A percentile compares a stretch with the other conserved stretches of the same genome.
phyloP scores from a whole-genome alignment of 2,329 filamentous ascomycete genomes.

The Curvularia hawaiiensis region DNA sequence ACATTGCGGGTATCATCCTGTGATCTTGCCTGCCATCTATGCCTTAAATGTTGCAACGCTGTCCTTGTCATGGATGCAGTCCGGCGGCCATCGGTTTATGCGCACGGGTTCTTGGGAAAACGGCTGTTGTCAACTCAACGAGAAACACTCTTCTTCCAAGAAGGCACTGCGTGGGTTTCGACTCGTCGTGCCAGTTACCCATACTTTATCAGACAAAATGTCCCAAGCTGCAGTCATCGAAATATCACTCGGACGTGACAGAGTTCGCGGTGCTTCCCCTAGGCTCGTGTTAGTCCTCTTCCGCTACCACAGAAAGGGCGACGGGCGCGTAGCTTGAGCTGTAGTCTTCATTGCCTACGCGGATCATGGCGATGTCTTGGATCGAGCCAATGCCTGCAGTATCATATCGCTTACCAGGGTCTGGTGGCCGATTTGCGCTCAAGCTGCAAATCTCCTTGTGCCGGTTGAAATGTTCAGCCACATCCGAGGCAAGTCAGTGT shows the following conservation, averaged over 20 bases:
- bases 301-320: neutral
- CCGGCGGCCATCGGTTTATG: neutral
- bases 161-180: neutral
- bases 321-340: neutral
- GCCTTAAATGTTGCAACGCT: neutral
- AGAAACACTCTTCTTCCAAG: neutral
- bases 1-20: neutral
- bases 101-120: neutral
- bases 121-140: neutral
- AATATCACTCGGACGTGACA: neutral
- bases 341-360: neutral
- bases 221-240: neutral
- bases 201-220: neutral
- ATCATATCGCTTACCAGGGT: neutral
- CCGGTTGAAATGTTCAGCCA: neutral
- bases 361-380: neutral
- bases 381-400: neutral
- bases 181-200: neutral
- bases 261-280: neutral
- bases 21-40: neutral
- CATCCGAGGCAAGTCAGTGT: neutral
- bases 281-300: neutral
- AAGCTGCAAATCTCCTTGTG: neutral
- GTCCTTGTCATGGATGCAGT: neutral
- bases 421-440: neutral